These are phyloP conservation scores for Globisporangium nagaii DNA, from an alignment of 352 stramenopile species.

Conservation along the genomic window DNA sequence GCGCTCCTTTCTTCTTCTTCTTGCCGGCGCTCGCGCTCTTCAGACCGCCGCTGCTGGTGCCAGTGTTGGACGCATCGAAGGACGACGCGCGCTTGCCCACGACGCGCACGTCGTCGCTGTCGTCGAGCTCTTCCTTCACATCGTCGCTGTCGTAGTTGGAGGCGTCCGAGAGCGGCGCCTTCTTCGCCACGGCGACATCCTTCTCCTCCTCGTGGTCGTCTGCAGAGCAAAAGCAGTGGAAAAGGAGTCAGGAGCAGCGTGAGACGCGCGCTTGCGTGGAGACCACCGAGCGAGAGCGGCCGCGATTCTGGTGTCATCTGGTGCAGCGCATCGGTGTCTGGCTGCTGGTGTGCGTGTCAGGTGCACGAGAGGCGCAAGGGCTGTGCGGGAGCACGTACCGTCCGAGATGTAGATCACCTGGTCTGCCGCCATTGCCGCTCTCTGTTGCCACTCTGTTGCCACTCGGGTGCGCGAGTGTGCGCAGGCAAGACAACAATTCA, in stretches of 20 bases:
- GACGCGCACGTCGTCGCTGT: neutral
- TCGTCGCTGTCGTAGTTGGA: constrained; percentile 3
- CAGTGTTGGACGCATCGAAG: neutral
- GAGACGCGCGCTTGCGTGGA: neutral
- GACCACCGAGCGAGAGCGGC: neutral
- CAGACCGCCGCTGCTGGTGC: neutral
- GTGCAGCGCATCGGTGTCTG: neutral
- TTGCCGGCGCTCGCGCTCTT: neutral
- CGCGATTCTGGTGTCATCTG: neutral
- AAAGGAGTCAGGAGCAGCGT: neutral
- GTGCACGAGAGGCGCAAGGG: too few relatives aligned
- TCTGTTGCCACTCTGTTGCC: too few relatives aligned
- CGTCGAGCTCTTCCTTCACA: neutral
- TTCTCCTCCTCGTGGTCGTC: constrained; percentile 4
- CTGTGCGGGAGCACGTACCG: constrained; percentile 16
- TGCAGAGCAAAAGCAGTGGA: neutral
- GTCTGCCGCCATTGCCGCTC: constrained; percentile 9
- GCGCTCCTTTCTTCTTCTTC: neutral
- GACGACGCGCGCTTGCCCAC: neutral
- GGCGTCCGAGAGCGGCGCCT: neutral
- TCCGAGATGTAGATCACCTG: constrained; percentile 49
- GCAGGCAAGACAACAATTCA: too few relatives aligned
- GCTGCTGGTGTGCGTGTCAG: neutral
- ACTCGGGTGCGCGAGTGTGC: too few relatives aligned
- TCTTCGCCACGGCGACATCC: neutral